Base-by-base conservation (phyloP, 345 rosid genomes). In the Salix arbutifolia region DNA sequence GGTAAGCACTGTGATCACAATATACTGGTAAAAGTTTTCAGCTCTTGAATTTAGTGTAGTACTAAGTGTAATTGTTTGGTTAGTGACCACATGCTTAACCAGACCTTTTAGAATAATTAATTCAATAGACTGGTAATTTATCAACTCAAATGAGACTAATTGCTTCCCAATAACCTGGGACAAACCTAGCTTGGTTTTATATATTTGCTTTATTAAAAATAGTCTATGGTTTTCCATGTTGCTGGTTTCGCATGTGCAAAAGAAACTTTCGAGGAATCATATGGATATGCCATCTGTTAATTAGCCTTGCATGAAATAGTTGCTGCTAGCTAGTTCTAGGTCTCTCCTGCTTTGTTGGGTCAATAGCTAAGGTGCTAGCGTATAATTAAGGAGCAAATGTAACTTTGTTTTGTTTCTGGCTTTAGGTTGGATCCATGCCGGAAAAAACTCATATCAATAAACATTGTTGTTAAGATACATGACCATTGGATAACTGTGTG, bases 21-120 rank as follows among this genome's bases (percentile, higher is more conserved):
- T 37, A 18, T n/a, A 38, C 26, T 70, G 58, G 65, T 19, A 67
- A 60, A 30, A 73, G 46, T 67, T 66, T 78, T 72, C 67, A 66
- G 73, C 60, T 73, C 70, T 78, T 78, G 81, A 78, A 73, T 69
- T 67, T 73, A 37, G 40, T 56, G 71, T 72, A 25, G 44, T 40
- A 6, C 8, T 21, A 19, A 30, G 60, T 37, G 72, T 60, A 48
- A n/a, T 64, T 44, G 21, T 35, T n/a, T 77, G 69, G 50, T 61
- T 77, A 40, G 62, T 64, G 75, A 64, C 70, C 40, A 9, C 60
- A 44, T 33, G 35, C 5, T 13, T 67, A 58, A 38, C 67, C 33
- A 19, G 30, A 38, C 42, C 74, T 9, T 40, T 31, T 68, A 76
- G 13, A 69, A 26, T 58, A 68, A 23, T 37, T 14, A 6, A 28